A percentile compares a stretch with the other conserved stretches of the same genome.
Evolutionary conservation across 352 stramenopile species (phyloP).

Genomic region (Pythium apleroticum): DNA sequence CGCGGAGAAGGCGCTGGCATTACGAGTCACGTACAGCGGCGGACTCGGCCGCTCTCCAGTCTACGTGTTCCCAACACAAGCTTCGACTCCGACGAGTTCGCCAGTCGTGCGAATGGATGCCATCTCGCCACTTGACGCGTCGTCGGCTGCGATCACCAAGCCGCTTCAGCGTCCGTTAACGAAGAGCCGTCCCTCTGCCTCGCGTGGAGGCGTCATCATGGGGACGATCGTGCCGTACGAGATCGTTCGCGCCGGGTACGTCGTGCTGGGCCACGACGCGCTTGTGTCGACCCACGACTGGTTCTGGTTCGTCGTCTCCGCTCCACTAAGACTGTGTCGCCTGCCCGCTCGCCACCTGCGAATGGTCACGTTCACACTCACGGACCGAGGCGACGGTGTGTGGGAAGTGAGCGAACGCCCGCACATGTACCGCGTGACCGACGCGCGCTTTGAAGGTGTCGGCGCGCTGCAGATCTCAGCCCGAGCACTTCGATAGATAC

Average conservation of each 20-base stretch:
- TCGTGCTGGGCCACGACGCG: slow-evolving; percentile 20
- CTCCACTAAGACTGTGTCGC: slow-evolving; percentile 8
- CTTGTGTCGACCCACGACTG: slow-evolving; percentile 26
- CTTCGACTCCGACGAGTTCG: neutral
- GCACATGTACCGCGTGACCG: slow-evolving; percentile 21
- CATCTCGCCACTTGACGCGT: neutral
- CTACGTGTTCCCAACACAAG: neutral
- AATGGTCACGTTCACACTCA: slow-evolving; percentile 21
- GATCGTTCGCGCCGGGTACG: slow-evolving; percentile 11
- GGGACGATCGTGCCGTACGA: slow-evolving; percentile 20
- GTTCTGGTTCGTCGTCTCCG: slow-evolving; percentile 20
- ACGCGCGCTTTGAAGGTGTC: slow-evolving; percentile 10
- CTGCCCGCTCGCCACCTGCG: slow-evolving; percentile 17
- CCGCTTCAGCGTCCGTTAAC: neutral
- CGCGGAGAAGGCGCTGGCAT: slow-evolving; percentile 29
- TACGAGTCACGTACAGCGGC: slow-evolving; percentile 29
- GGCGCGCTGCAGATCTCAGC: slow-evolving; percentile 21
- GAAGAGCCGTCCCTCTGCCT: neutral
- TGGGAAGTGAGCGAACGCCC: slow-evolving; percentile 17
- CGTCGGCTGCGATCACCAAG: neutral
- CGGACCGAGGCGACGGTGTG: neutral
- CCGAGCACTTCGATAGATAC: neutral
- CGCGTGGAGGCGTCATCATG: slow-evolving; percentile 19
- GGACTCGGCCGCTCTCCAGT: slow-evolving; percentile 26
- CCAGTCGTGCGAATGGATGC: neutral